Conservation (phyloP, 306 rosid species). For the Ammopiptanthus mongolicus region DNA sequence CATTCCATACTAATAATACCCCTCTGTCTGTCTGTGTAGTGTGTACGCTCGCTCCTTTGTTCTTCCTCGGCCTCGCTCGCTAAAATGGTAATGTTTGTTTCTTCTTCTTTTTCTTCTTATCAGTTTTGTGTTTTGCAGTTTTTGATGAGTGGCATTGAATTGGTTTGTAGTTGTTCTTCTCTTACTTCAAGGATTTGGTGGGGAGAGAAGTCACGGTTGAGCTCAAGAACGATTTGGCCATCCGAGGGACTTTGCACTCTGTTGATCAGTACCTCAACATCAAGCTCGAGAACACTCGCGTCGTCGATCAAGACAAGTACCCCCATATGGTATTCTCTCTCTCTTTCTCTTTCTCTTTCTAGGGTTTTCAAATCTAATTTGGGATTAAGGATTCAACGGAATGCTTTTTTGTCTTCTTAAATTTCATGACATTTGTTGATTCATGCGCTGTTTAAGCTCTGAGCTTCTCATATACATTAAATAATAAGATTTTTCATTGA, state of each 20-base stretch:
- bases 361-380: neutral
- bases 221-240: constrained; percentile 94
- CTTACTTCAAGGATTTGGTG: constrained; percentile 97
- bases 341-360: neutral
- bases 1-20: too few relatives aligned
- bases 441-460: too few relatives aligned
- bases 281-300: constrained; percentile 95
- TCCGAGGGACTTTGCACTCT: constrained; percentile 85
- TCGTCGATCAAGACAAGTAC: constrained; percentile 91
- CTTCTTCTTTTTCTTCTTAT: neutral
- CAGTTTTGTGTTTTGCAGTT: neutral
- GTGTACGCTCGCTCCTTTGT: too few relatives aligned
- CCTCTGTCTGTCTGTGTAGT: too few relatives aligned
- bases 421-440: too few relatives aligned
- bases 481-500: too few relatives aligned
- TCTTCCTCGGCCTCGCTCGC: too few relatives aligned
- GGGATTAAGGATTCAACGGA: neutral
- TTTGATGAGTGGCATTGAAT: neutral
- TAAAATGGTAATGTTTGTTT: constrained; percentile 4
- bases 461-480: too few relatives aligned
- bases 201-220: constrained; percentile 97
- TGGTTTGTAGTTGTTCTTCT: constrained; percentile 74
- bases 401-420: too few relatives aligned
- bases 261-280: constrained; percentile 98
- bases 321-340: constrained; percentile 75